Percentiles rank a stretch among this genome's conserved stretches.
phyloP scores from a whole-genome alignment of 78 protist species.

The Dictyostelium brefeldianum region DNA sequence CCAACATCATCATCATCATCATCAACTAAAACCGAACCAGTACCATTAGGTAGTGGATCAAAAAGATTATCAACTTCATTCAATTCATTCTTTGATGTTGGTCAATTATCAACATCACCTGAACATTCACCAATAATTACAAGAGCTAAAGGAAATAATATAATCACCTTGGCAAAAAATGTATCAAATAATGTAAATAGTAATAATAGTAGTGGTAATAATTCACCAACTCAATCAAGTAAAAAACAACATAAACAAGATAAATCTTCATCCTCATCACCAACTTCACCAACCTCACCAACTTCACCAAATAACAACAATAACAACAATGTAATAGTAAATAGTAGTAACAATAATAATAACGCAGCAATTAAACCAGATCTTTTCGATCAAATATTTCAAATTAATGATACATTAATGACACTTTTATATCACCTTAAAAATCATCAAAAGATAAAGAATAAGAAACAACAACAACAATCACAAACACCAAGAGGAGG shows the following conservation, averaged over 20 bases:
- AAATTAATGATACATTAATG: constrained; percentile 9
- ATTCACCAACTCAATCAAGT: constrained; percentile 16
- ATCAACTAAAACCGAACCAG: not conserved
- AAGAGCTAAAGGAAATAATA: not conserved
- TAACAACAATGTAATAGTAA: not conserved
- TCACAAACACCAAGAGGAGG: not conserved
- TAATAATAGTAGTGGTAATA: constrained; percentile 18
- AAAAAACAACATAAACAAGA: constrained; percentile 21
- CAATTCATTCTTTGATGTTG: constrained; percentile 9
- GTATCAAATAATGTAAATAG: constrained; percentile 6
- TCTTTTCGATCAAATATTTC: constrained; percentile 41
- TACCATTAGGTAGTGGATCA: not conserved
- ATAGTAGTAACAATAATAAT: not conserved
- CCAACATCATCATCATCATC: constrained; percentile 2
- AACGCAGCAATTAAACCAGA: not conserved
- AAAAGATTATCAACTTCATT: not conserved
- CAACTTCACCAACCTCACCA: not conserved
- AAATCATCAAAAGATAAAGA: constrained; percentile 51
- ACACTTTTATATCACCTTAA: constrained; percentile 51
- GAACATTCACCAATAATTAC: constrained; percentile 6
- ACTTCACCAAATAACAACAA: not conserved
- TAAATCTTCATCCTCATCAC: no score
- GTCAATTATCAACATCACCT: constrained; percentile 5
- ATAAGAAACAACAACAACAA: constrained; percentile 11
- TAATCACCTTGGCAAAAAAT: constrained; percentile 10